These are phyloP conservation scores for Moesziomyces parantarcticus DNA, from an alignment of 1,284 basidiomycete species.

Conservation along the genomic window DNA sequence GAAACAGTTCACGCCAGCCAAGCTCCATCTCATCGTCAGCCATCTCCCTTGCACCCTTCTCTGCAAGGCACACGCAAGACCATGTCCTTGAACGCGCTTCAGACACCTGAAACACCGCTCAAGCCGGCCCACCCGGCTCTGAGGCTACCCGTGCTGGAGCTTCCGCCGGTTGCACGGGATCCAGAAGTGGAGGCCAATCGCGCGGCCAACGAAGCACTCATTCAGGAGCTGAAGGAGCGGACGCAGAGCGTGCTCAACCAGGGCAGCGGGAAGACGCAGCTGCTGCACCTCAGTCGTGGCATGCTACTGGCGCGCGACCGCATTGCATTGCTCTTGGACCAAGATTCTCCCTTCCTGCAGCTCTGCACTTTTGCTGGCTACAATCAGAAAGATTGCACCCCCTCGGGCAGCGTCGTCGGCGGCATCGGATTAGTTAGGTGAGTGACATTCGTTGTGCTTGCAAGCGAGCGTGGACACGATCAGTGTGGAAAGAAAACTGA, in stretches of 20 bases:
- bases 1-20: too few relatives aligned
- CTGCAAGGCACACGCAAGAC: background rate
- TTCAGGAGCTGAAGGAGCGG: background rate
- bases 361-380: conserved; percentile 7
- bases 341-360: conserved; percentile 6
- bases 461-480: too few relatives aligned
- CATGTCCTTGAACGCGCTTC: conserved; percentile 5
- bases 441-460: background rate
- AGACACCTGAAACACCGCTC: conserved; percentile 5
- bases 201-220: conserved; percentile 3
- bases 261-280: conserved; percentile 3
- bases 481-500: too few relatives aligned
- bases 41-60: background rate
- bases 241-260: conserved; percentile 6
- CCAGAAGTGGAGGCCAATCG: background rate
- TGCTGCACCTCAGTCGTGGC: conserved; percentile 4
- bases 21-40: background rate
- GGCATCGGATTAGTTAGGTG: conserved; percentile 5
- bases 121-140: conserved; percentile 4
- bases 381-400: conserved; percentile 4
- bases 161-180: conserved; percentile 2
- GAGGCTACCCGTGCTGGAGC: conserved; percentile 6
- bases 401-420: conserved; percentile 4
- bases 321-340: conserved; percentile 3
- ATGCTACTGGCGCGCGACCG: conserved; percentile 7